Evolutionary conservation across 2,329 filamentous ascomycete genomes (phyloP), one percentile per base, ranked within the genome.

Genomic region (Calonectria henricotiae): DNA sequence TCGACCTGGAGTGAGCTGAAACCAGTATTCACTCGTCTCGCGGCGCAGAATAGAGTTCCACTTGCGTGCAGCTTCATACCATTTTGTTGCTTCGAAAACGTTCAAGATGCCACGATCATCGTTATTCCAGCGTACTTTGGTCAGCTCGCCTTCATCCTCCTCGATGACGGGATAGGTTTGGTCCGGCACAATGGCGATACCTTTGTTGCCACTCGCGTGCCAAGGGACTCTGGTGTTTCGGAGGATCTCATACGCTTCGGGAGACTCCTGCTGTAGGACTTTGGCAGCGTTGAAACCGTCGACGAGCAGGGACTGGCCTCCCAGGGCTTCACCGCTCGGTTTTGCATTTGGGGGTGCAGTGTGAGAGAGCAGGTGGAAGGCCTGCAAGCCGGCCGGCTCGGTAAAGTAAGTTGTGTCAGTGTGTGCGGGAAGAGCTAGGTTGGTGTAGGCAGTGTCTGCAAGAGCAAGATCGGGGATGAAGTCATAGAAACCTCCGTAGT

Each of bases 381-480:
- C 91, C 81, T 99, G 96, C 39, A 99, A 88, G 11, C 96, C 94
- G 2, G 94, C 92, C 0, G 96, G 96, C 73, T 98, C 96, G 25
- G 91, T 95, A 83, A 98, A 98, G 82, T 99, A 98, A 1, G 96
- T 98, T 7, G 90, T 98, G 83, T 99, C 96, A 1, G 96, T 98
- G 82, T 99, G 96, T 0, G 93, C 92, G 23, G 91, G 90, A 3
- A 99, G 89, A 1, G 91, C 91, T 62, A 96, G 87, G 76, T 93
- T 94, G 1, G 96, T 98, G 84, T 98, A 99, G 4, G 95, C 95
- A 1, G 94, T 97, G 78, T 98, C 95, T 74, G 95, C 95, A 79
- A 92, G 92, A 32, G 94, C 92, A 27, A 98, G 88, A 81, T 98
- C 93, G 5, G 95, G 93, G 0, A 94, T 93, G 81, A 98, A 98